Conservation (phyloP, 1,284 basidiomycete species). For the Sanguinoderma infundibulare region DNA sequence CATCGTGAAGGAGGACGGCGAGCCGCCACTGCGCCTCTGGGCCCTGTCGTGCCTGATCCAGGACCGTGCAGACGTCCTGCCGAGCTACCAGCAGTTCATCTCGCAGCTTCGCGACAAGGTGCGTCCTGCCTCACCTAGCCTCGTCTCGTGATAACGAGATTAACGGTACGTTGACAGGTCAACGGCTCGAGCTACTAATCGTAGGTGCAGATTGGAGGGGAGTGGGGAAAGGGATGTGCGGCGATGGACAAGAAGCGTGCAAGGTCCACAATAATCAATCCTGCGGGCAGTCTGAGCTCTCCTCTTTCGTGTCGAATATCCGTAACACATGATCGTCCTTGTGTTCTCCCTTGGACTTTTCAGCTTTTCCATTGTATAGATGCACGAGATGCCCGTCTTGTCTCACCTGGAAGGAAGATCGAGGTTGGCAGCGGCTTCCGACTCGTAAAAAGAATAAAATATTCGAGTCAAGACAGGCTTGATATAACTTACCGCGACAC, state of each 20-base stretch:
- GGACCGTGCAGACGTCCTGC: constrained; percentile 93
- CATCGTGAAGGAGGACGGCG: constrained; percentile 97
- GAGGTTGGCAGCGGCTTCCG: too few relatives aligned
- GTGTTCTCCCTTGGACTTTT: constrained; percentile 4
- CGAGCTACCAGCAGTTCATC: constrained; percentile 95
- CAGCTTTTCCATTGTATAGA: constrained; percentile 17
- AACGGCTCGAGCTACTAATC: constrained; percentile 32
- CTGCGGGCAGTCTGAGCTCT: neutral
- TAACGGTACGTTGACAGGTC: constrained; percentile 13
- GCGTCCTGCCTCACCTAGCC: constrained; percentile 9
- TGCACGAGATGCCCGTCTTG: neutral
- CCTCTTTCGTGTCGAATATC: constrained; percentile 22
- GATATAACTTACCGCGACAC: too few relatives aligned
- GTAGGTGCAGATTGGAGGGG: neutral
- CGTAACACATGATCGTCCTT: constrained; percentile 21
- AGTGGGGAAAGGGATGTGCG: neutral
- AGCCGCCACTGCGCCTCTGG: constrained; percentile 92
- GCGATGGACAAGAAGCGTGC: constrained; percentile 1
- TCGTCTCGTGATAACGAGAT: neutral
- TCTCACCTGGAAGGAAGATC: neutral
- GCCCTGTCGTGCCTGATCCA: constrained; percentile 94
- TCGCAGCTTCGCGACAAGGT: constrained; percentile 80
- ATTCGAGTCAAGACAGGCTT: too few relatives aligned
- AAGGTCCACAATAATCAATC: constrained; percentile 6
- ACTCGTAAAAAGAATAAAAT: too few relatives aligned